phyloP scores from a whole-genome alignment of 208 protist genomes.

The Trypanosoma mega region DNA sequence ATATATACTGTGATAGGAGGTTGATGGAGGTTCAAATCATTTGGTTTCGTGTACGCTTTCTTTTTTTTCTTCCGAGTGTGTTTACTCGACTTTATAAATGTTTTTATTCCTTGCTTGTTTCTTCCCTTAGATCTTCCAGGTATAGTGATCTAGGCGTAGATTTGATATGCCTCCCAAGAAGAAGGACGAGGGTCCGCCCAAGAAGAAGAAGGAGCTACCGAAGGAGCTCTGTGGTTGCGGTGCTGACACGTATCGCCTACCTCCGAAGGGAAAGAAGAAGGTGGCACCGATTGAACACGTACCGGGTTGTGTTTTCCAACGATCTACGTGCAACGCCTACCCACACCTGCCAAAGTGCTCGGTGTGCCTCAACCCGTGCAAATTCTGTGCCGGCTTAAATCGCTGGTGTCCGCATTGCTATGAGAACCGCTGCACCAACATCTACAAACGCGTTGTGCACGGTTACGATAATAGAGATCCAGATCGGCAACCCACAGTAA shows the following conservation, averaged over 20 bases:
- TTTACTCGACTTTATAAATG: slow-evolving; percentile 4
- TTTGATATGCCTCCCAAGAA: slow-evolving; percentile 40
- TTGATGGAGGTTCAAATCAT: background rate
- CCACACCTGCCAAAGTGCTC: slow-evolving; percentile 73
- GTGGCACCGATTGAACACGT: slow-evolving; percentile 50
- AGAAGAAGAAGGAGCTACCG: slow-evolving; percentile 69
- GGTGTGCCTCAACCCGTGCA: slow-evolving; percentile 71
- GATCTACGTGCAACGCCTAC: slow-evolving; percentile 79
- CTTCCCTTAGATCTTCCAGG: background rate
- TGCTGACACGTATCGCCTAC: slow-evolving; percentile 75
- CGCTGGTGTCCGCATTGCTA: slow-evolving; percentile 89
- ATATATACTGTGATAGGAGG: background rate
- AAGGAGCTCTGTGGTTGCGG: slow-evolving; percentile 85
- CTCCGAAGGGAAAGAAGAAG: slow-evolving; percentile 83
- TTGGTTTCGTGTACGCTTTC: background rate
- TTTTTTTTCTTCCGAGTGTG: slow-evolving; percentile 1
- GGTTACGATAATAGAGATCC: slow-evolving; percentile 31
- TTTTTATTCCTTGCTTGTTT: background rate
- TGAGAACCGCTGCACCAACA: slow-evolving; percentile 70
- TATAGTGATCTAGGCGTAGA: too few relatives aligned
- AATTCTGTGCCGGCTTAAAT: slow-evolving; percentile 67
- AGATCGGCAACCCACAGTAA: background rate
- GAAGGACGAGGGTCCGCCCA: slow-evolving; percentile 26
- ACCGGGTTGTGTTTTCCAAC: slow-evolving; percentile 73
- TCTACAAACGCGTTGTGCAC: slow-evolving; percentile 79